phyloP scores from a whole-genome alignment of 2,329 filamentous ascomycete species.

The Diaporthe capsici region DNA sequence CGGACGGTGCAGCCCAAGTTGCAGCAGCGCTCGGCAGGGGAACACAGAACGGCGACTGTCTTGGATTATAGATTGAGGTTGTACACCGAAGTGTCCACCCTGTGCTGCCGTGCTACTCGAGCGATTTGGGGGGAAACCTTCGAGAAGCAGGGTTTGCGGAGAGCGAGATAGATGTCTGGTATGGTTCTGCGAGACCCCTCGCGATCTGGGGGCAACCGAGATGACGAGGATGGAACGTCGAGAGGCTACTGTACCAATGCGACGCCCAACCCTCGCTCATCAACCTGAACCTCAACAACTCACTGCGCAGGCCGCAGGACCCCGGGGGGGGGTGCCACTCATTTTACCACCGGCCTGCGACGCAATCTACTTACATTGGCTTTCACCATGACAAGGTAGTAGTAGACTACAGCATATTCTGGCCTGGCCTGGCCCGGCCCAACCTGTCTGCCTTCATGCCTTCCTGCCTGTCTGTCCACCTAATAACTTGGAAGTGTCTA shows the following conservation, averaged over 20 bases:
- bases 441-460: not conserved
- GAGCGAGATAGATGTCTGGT: not conserved
- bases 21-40: constrained; percentile 30
- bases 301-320: not conserved
- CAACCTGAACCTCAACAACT: not conserved
- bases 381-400: not conserved
- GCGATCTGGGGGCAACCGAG: not conserved
- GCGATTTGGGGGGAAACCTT: constrained; percentile 26
- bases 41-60: constrained; percentile 40
- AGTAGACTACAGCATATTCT: not conserved
- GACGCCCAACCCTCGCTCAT: not conserved
- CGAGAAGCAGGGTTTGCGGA: constrained; percentile 22
- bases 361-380: not conserved
- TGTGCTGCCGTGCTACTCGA: constrained; percentile 19
- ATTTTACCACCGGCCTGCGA: not conserved
- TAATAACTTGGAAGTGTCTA: not conserved
- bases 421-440: not conserved
- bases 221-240: constrained; percentile 22
- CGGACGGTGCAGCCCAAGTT: constrained; percentile 17
- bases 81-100: constrained; percentile 37
- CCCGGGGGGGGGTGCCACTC: not conserved
- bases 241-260: not conserved
- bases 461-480: not conserved
- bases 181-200: not conserved
- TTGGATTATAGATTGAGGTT: constrained; percentile 40